A percentile compares a stretch with the other conserved stretches of the same genome.
Conservation (phyloP, 176 grass and related monocot genomes). For the Stipa capillata region DNA sequence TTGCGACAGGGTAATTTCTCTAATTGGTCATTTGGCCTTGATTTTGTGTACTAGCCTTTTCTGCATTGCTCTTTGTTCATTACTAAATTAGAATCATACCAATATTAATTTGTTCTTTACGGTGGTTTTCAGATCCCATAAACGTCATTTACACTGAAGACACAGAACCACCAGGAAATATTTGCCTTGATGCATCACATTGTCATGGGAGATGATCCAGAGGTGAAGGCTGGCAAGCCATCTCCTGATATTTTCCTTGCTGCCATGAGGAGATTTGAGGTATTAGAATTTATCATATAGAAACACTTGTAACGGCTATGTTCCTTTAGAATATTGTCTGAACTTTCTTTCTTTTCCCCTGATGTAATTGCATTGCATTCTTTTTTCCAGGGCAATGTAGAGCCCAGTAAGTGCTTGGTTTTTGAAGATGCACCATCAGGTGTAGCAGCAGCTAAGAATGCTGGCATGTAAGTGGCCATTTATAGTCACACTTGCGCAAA, state of each 20-base stretch:
- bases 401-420: slow-evolving; percentile 63
- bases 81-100: not conserved
- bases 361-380: not conserved
- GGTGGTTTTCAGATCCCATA: slow-evolving; percentile 56
- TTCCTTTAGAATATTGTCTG: not conserved
- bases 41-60: not conserved
- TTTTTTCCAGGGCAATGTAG: slow-evolving; percentile 41
- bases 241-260: slow-evolving; percentile 94
- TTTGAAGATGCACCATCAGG: slow-evolving; percentile 94
- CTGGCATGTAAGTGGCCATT: slow-evolving; percentile 63
- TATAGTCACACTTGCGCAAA: not conserved
- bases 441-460: slow-evolving; percentile 87
- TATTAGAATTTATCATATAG: slow-evolving; percentile 8
- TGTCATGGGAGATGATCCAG: slow-evolving; percentile 82
- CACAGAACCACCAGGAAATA: slow-evolving; percentile 80
- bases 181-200: slow-evolving; percentile 80
- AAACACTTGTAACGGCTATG: not conserved
- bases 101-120: not conserved
- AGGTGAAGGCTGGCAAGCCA: slow-evolving; percentile 85
- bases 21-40: not conserved
- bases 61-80: not conserved
- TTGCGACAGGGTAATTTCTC: slow-evolving; percentile 68
- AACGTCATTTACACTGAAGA: slow-evolving; percentile 74
- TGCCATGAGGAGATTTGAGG: slow-evolving; percentile 75
- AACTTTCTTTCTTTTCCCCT: not conserved